These are phyloP conservation scores for Vigna mungo DNA, from an alignment of 306 rosid genomes.

Conservation along the genomic window DNA sequence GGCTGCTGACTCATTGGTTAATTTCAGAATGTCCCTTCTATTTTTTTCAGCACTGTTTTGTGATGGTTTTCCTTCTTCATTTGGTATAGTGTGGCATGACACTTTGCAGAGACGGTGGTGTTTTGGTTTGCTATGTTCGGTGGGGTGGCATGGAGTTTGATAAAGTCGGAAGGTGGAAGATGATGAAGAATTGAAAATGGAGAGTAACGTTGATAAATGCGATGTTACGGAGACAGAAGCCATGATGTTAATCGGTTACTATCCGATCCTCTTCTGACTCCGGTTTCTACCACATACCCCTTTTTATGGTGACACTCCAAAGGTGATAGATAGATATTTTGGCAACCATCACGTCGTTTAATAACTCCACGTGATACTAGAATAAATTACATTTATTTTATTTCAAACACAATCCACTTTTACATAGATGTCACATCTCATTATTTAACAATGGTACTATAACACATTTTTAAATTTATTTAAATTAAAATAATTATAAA, in stretches of 20 bases:
- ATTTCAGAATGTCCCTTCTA: neutral
- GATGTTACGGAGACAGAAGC: neutral
- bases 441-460: too few relatives aligned
- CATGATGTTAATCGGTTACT: neutral
- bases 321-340: too few relatives aligned
- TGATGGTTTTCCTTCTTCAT: neutral
- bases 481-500: too few relatives aligned
- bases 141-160: neutral
- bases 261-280: neutral
- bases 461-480: too few relatives aligned
- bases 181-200: neutral
- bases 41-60: neutral
- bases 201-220: neutral
- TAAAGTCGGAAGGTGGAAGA: neutral
- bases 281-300: neutral
- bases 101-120: neutral
- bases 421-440: too few relatives aligned
- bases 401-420: too few relatives aligned
- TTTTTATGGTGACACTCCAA: neutral
- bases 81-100: neutral
- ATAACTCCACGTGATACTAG: too few relatives aligned
- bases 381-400: too few relatives aligned
- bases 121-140: neutral
- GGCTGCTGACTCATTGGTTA: too few relatives aligned
- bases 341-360: too few relatives aligned